phyloP scores from a whole-genome alignment of 108 stramenopile species.

The Cyclotella atomus region DNA sequence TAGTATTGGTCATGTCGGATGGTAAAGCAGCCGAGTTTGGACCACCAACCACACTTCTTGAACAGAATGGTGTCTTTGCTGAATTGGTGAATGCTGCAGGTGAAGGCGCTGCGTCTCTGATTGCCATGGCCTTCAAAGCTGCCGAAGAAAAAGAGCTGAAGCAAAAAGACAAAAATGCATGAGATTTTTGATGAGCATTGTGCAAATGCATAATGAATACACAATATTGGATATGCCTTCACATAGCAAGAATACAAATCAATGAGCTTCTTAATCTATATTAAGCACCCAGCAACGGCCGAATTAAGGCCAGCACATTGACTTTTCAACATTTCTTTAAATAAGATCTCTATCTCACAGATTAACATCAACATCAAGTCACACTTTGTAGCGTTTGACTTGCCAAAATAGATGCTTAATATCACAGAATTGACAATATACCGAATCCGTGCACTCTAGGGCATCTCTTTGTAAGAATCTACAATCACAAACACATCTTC shows the following conservation, averaged over 20 bases:
- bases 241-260: too few relatives aligned
- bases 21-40: conserved; percentile 89
- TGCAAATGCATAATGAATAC: too few relatives aligned
- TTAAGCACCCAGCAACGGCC: too few relatives aligned
- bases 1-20: conserved; percentile 86
- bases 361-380: too few relatives aligned
- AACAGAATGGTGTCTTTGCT: conserved; percentile 70
- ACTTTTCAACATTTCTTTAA: too few relatives aligned
- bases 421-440: background rate
- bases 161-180: background rate
- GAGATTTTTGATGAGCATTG: too few relatives aligned
- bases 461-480: conserved; percentile 21
- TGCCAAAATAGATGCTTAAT: too few relatives aligned
- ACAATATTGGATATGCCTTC: too few relatives aligned
- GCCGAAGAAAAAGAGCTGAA: conserved; percentile 2
- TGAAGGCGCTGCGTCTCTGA: conserved; percentile 52
- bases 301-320: too few relatives aligned
- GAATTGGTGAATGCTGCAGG: conserved; percentile 84
- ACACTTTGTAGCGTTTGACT: too few relatives aligned
- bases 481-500: conserved; percentile 21
- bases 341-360: too few relatives aligned
- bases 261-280: too few relatives aligned
- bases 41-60: conserved; percentile 80
- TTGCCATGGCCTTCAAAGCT: conserved; percentile 37
- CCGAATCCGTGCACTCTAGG: background rate